Base-by-base conservation (phyloP, 352 stramenopile genomes). In the Globisporangium yorkense region DNA sequence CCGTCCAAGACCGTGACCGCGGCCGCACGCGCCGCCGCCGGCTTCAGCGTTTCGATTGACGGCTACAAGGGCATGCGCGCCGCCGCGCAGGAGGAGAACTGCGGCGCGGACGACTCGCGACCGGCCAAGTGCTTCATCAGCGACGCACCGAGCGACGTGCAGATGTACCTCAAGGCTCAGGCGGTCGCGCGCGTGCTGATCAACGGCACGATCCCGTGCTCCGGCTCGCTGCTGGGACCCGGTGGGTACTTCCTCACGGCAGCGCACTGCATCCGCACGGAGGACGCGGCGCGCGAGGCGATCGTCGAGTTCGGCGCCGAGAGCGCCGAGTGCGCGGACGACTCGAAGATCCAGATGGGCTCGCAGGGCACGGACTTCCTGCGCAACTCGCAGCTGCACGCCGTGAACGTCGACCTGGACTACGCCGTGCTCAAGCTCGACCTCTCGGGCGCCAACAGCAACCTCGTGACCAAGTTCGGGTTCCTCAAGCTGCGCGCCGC, bases 371-470 rank as follows among this genome's bases (percentile, higher is more conserved):
- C 56, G 1, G 65, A 74, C 37, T 48, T 68, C 41, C 41, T 64
- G 50, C 55, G 50, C 37, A 59, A 59, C 37, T 63, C 41, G 37
- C 49, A 59, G 24, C 56, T 75, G 4, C 67, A 67, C 45, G 45
- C 45, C 8, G 58, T 75, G 20, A 72, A 62, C 45, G 52, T 51
- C 1, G 40, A 18, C 3, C 59, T 75, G 5, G 65, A 64, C 46
- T 75, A 73, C 45, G 68, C 63, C 15, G 56, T 75, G 47, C 40
- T 75, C 24, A 60, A 63, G 40, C 44, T 75, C n/a, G 51, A 70
- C 21, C 13, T 52, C 21, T 24, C 47, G 40, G 21, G 51, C 15
- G n/a, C 33, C 16, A 54, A 33, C 33, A 9, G 47, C 13, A 46
- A 63, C 21, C n/a, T 75, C 9, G 41, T 61, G 5, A 12, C 33